Base-by-base conservation (phyloP, 2,329 filamentous ascomycete species). In the Colletotrichum eremochloae region DNA sequence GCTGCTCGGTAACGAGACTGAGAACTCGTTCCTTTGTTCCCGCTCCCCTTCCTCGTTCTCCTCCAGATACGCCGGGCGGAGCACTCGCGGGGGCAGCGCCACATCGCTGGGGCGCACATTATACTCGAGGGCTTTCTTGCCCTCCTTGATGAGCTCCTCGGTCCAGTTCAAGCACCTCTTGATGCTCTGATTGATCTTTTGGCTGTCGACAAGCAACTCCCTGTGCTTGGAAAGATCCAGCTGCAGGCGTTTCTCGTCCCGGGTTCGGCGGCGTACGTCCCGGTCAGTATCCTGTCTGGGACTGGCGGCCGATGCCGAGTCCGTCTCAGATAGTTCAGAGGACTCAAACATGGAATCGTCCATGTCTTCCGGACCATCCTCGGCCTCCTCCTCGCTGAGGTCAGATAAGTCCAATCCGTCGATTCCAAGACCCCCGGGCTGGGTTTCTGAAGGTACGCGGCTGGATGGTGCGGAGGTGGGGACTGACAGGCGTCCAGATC, bases 141-240 rank as follows among this genome's bases (percentile, higher is more conserved):
- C 96, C 76, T 98, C 95, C 61, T 90, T 92, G 80, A 99, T 97
- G 56, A 99, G 87, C 74, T 93, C 92, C 79, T 99, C 96, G 0
- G 95, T 97, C 89, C 94, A 96, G 75, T 91, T 91, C 44, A 98
- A 87, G 80, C 96, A 99, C 60, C 94, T 89, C 81, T 94, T 97
- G 57, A 99, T 88, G 80, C 94, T 97, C 80, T 97, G 94, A 79
- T 98, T 98, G 86, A 98, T 95, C 84, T 95, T 97, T 78, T 98
- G 95, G 76, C 93, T 96, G 80, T 97, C 95, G 50, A 95, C 86
- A 11, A 99, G 88, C 1, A 98, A 86, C 78, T 97, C 93, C 75
- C 95, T 94, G 80, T 99, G 96, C 79, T 95, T 96, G 4, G 91
- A 89, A 0, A 99, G 87, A 81, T 99, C 96, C 5, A 95, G 87